Percentiles rank a stretch among this genome's conserved stretches.
Conservation (phyloP, 371 early-diverging fungal species). For the Mucor irregularis region DNA sequence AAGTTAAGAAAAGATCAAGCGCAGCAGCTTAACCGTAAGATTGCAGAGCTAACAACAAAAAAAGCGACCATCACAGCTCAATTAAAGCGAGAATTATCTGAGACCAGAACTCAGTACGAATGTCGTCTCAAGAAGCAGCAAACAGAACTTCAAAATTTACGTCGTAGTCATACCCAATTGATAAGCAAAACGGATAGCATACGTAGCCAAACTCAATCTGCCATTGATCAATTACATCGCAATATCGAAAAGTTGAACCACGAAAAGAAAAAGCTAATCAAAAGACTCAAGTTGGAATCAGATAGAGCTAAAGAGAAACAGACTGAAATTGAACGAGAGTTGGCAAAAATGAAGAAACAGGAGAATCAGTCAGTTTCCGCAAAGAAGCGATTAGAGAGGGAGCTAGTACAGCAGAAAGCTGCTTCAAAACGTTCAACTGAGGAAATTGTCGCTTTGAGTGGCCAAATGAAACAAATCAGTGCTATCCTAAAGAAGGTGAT, state of each 20-base stretch:
- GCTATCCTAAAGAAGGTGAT: constrained; percentile 31
- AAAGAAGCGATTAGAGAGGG: constrained; percentile 30
- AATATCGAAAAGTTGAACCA: constrained; percentile 57
- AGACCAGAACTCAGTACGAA: constrained; percentile 53
- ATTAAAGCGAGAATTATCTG: constrained; percentile 25
- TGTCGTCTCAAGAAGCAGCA: constrained; percentile 64
- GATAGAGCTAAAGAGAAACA: constrained; percentile 62
- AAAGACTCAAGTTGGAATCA: constrained; percentile 72
- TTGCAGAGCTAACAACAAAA: constrained; percentile 19
- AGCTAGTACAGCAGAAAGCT: constrained; percentile 23
- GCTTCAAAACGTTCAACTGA: constrained; percentile 32
- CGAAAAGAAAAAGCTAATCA: constrained; percentile 75
- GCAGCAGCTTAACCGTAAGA: constrained; percentile 44
- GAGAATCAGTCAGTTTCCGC: constrained; percentile 45
- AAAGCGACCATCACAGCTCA: constrained; percentile 13
- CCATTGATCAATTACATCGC: constrained; percentile 43
- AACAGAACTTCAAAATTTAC: constrained; percentile 57
- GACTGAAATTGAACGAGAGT: constrained; percentile 64
- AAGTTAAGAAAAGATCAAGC: constrained; percentile 54
- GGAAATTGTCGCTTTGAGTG: constrained; percentile 25
- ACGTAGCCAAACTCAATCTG: constrained; percentile 45
- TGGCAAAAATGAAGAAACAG: constrained; percentile 60
- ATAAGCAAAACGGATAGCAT: constrained; percentile 45
- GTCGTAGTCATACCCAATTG: constrained; percentile 55
- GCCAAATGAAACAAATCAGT: constrained; percentile 38